These are phyloP conservation scores for Cercospora sp. DNA, from an alignment of 2,329 filamentous ascomycete genomes.

Conservation along the genomic window DNA sequence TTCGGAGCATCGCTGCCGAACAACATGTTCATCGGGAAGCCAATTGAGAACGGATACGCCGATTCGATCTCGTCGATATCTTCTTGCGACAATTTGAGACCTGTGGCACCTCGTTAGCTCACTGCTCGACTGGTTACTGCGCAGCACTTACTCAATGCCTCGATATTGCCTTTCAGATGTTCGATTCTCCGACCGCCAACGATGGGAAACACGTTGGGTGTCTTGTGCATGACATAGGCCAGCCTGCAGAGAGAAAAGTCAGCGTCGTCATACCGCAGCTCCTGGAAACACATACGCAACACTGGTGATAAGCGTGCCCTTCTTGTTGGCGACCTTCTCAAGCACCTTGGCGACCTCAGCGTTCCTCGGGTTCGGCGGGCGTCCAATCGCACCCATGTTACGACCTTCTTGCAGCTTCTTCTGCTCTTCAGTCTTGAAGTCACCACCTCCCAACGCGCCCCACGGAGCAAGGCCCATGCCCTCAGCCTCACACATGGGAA, in stretches of 20 bases:
- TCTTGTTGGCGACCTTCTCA: constrained; percentile 58
- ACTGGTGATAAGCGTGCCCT: constrained; percentile 42
- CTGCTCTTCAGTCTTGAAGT: constrained; percentile 44
- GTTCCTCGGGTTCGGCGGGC: constrained; percentile 1
- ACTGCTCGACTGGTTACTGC: not conserved
- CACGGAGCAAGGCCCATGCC: constrained; percentile 61
- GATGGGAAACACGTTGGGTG: constrained; percentile 67
- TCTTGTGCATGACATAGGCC: constrained; percentile 71
- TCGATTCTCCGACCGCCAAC: constrained; percentile 68
- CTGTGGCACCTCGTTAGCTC: not conserved
- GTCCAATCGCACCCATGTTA: constrained; percentile 1
- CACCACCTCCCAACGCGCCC: constrained; percentile 43
- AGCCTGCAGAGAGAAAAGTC: constrained; percentile 40
- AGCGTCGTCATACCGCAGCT: not conserved
- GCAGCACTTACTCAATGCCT: constrained; percentile 54
- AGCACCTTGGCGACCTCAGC: constrained; percentile 55
- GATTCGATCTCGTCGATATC: constrained; percentile 67
- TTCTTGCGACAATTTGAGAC: constrained; percentile 56
- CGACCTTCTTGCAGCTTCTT: constrained; percentile 16
- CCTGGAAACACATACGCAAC: constrained; percentile 37
- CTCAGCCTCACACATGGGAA: constrained; percentile 64
- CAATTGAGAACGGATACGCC: constrained; percentile 62
- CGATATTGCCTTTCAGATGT: constrained; percentile 69
- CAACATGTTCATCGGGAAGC: constrained; percentile 66
- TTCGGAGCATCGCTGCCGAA: constrained; percentile 32